Conservation (phyloP, 2,329 filamentous ascomycete species). For the Aspergillus pseudotamarii region DNA sequence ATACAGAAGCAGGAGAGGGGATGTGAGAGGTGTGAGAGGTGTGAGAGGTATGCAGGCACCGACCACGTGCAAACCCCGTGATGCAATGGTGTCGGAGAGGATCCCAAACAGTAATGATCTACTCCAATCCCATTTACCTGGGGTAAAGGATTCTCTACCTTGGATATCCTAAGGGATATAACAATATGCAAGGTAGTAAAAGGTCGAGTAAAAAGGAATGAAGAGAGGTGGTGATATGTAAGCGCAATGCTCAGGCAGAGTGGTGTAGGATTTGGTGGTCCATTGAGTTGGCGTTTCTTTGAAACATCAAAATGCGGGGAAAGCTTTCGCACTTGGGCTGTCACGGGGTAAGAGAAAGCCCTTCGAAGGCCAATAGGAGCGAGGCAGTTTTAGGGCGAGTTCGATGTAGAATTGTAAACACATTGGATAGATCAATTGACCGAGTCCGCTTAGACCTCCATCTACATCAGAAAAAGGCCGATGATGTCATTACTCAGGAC, state of each 20-base stretch:
- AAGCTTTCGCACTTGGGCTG: background rate
- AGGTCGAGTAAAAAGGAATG: background rate
- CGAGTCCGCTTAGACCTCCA: background rate
- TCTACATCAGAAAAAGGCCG: background rate
- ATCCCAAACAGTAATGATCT: slow-evolving; percentile 7
- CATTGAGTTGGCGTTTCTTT: background rate
- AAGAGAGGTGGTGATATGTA: background rate
- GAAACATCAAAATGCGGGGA: slow-evolving; percentile 4
- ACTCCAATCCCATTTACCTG: background rate
- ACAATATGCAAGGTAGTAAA: background rate
- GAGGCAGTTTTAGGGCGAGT: background rate
- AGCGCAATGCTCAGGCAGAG: background rate
- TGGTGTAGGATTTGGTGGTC: background rate
- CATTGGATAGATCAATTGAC: background rate
- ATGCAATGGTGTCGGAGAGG: background rate
- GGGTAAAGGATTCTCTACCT: background rate
- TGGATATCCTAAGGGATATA: background rate
- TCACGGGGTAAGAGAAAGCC: background rate
- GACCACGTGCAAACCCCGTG: background rate
- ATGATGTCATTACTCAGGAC: background rate
- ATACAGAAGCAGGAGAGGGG: background rate
- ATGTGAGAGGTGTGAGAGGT: background rate
- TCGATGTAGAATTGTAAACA: background rate
- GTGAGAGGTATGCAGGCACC: background rate
- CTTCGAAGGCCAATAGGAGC: background rate